Evolutionary conservation across 169 alveolate species (phyloP).

Genomic region (Cyclospora cayetanensis): DNA sequence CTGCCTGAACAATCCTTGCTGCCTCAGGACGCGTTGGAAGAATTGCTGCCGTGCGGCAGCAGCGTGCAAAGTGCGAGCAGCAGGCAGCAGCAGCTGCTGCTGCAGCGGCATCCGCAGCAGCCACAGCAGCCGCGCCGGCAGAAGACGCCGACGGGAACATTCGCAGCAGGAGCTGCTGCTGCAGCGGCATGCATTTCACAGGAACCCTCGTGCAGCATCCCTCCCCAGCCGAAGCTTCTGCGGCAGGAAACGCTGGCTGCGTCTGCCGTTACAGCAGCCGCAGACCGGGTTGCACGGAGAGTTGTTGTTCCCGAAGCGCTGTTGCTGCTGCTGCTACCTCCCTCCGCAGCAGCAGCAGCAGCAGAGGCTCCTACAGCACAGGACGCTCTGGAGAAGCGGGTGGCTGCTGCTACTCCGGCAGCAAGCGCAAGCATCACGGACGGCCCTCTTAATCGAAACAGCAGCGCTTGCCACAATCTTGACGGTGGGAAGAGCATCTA

Average conservation of each 20-base stretch:
- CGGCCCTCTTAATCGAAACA: background rate
- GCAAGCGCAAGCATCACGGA: background rate
- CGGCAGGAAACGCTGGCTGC: background rate
- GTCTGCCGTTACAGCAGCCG: slow-evolving; percentile 14
- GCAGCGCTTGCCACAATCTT: no score
- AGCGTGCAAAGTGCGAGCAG: slow-evolving; percentile 9
- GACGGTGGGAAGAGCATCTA: no score
- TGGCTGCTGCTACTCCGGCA: background rate
- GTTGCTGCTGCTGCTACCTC: background rate
- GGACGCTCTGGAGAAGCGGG: background rate
- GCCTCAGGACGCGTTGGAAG: background rate
- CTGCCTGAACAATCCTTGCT: background rate
- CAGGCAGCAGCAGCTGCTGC: background rate
- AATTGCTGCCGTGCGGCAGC: background rate
- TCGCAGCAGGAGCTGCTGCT: background rate
- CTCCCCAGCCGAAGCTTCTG: background rate
- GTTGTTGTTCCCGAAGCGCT: background rate
- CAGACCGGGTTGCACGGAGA: background rate
- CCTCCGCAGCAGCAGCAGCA: slow-evolving; percentile 5
- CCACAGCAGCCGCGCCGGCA: background rate
- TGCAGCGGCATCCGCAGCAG: background rate
- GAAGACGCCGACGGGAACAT: no score
- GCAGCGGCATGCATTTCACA: background rate
- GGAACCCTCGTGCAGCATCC: background rate
- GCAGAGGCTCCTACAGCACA: background rate